These are phyloP conservation scores for Gastrolobium bilobum DNA, from an alignment of 306 rosid genomes.

Conservation along the genomic window DNA sequence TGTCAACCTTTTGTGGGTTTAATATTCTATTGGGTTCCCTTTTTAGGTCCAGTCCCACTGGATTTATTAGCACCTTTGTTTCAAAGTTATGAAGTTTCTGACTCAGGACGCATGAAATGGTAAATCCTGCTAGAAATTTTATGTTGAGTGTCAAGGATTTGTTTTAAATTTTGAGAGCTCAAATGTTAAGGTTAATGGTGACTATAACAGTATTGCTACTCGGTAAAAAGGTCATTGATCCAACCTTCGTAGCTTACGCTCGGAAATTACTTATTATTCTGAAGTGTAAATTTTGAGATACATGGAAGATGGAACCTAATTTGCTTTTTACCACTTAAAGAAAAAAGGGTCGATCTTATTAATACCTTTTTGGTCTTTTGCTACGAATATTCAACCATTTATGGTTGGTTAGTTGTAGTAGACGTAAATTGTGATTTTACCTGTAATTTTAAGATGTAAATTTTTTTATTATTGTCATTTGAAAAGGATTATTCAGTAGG, in stretches of 20 bases:
- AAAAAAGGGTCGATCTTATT: neutral
- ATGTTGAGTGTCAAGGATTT: too few relatives aligned
- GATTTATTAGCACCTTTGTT: neutral
- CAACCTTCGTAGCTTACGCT: too few relatives aligned
- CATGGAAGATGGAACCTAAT: neutral
- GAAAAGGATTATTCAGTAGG: too few relatives aligned
- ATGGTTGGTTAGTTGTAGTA: too few relatives aligned
- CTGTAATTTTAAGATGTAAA: too few relatives aligned
- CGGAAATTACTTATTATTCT: too few relatives aligned
- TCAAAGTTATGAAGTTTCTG: neutral
- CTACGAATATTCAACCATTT: neutral
- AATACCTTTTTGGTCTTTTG: neutral
- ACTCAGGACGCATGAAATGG: neutral
- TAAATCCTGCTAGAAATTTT: neutral
- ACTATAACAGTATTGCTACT: too few relatives aligned
- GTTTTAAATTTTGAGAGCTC: too few relatives aligned
- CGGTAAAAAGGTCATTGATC: too few relatives aligned
- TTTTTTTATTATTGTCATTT: too few relatives aligned
- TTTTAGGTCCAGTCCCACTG: neutral
- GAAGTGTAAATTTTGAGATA: neutral
- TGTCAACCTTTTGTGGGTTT: neutral
- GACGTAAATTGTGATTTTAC: too few relatives aligned
- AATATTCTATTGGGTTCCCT: neutral
- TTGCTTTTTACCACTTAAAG: neutral
- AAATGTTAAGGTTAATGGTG: too few relatives aligned